Percentiles rank a stretch among this genome's conserved stretches.
phyloP scores from a whole-genome alignment of 257 asterid genomes.

The Dorcoceras hygrometricum region DNA sequence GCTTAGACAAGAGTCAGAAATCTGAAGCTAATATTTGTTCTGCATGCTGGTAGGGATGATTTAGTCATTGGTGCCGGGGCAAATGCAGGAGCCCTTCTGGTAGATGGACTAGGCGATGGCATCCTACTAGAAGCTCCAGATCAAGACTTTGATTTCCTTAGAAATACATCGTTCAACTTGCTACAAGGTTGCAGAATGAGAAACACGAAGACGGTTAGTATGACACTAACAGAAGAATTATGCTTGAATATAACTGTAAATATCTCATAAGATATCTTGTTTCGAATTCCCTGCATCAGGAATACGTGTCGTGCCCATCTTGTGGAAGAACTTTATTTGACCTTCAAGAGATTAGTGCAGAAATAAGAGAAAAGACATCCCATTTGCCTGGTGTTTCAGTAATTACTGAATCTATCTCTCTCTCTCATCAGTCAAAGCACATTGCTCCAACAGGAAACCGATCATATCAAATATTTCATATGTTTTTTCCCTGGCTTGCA shows the following conservation, averaged over 20 bases:
- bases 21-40: constrained; percentile 20
- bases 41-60: constrained; percentile 61
- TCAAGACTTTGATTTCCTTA: constrained; percentile 78
- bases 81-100: constrained; percentile 86
- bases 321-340: constrained; percentile 97
- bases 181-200: constrained; percentile 99
- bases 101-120: constrained; percentile 98
- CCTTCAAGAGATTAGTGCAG: constrained; percentile 96
- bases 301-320: constrained; percentile 98
- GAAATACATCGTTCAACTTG: constrained; percentile 90
- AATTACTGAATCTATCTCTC: constrained; percentile 27
- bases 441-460: not conserved
- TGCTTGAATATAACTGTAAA: constrained; percentile 1
- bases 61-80: constrained; percentile 91
- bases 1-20: constrained; percentile 9
- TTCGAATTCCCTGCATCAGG: constrained; percentile 44
- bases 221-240: constrained; percentile 1
- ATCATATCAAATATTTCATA: not conserved
- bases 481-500: constrained; percentile 22
- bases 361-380: constrained; percentile 89
- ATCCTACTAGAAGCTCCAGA: constrained; percentile 80
- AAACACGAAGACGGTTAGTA: constrained; percentile 89
- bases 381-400: constrained; percentile 99
- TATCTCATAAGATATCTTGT: constrained; percentile 1
- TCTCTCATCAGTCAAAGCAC: not conserved